Evolutionary conservation across 345 rosid genomes (phyloP).

Genomic region (Corymbia maculata): DNA sequence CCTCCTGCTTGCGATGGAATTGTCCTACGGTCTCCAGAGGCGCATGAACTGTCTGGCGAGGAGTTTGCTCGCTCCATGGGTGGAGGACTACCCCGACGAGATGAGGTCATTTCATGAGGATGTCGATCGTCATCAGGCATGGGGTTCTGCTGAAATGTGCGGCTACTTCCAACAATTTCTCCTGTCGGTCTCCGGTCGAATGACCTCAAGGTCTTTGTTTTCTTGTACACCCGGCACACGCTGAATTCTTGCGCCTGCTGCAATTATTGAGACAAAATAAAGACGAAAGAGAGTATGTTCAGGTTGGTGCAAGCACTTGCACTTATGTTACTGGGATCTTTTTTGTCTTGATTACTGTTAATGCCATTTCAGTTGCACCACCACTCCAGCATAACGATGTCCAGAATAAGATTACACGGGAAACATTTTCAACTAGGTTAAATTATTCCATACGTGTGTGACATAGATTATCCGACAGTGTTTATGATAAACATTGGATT

Average conservation of each 20-base stretch:
- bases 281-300: not conserved
- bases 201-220: conserved; percentile 22
- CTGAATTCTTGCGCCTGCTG: conserved; percentile 40
- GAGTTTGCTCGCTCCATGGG: not conserved
- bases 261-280: not conserved
- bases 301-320: not conserved
- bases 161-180: not conserved
- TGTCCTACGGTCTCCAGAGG: not conserved
- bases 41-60: not conserved
- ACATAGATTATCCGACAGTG: not conserved
- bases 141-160: not conserved
- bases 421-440: not conserved
- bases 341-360: not conserved
- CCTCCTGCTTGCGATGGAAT: not conserved
- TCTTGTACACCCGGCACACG: conserved; percentile 36
- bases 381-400: not conserved
- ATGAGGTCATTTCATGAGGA: not conserved
- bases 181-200: conserved; percentile 33
- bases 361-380: not conserved
- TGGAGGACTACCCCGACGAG: not conserved
- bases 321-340: not conserved
- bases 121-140: not conserved
- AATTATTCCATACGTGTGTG: not conserved
- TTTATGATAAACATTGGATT: not conserved
- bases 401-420: not conserved